Evolutionary conservation across 2,329 filamentous ascomycete species (phyloP), one percentile per base, ranked within the genome.

Genomic region (Myriosclerotinia duriaeana): DNA sequence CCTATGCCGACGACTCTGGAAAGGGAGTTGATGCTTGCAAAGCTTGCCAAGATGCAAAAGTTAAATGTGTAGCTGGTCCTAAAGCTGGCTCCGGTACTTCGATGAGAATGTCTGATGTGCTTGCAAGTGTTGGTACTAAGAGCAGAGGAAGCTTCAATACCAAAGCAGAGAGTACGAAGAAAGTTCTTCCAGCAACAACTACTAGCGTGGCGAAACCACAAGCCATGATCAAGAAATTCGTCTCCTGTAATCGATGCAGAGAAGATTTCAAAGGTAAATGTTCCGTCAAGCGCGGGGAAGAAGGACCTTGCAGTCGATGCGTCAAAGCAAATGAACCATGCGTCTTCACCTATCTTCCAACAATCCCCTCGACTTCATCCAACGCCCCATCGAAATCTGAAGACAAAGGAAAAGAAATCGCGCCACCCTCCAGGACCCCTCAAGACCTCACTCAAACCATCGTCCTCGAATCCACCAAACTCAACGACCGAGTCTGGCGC

Each of bases 301-400:
- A 67, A 14, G 73, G 72, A 2, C 73, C 72, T 9, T 74, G 73
- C 54, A 64, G 17, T 3, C 20, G 59, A 1, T 74, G 73, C 62
- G 20, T 52, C 2, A 69, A 69, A 36, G 44, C 40, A 0, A 54
- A 53, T 5, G 53, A 68, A 30, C 11, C 56, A 8, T 74, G 73
- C 56, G 66, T 69, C 8, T 74, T 73, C 34, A 64, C 66, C 2
- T 30, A 68, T 9, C 52, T 30, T 5, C n/a, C 22, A 34, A 26
- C 14, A 9, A 17, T 52, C n/a, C 11, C 61, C 14, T 15, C 30
- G 30, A 55, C 53, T 34, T 26, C n/a, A n/a, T 34, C 7, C 20
- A 52, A 65, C 12, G 20, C 2, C 17, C 42, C 50, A 40, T 14
- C 20, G 40, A 58, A 46, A 54, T 5, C 1, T 34, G 26, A 26